Evolutionary conservation across 257 asterid genomes (phyloP), one percentile per base, ranked within the genome.

Genomic region (Nicotiana attenuata): DNA sequence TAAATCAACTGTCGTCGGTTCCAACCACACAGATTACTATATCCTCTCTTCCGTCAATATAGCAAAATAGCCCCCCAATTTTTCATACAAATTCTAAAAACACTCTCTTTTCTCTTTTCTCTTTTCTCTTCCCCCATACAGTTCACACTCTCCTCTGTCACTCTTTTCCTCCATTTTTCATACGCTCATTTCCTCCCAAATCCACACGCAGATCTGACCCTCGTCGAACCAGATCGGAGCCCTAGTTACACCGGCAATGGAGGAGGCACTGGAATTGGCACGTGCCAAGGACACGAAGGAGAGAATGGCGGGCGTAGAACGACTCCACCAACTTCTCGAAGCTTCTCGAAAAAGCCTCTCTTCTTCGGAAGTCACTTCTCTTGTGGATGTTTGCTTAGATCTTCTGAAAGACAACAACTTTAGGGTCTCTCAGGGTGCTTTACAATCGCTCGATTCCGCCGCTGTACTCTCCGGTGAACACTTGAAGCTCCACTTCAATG

Each of bases 231-330:
- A 87, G 97, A 92, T 92, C 97, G 89, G 92, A 87, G 83, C 84
- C 77, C 81, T 22, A 65, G 78, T 22, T 45, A 41, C 81, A 65
- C 84, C 3, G 81, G 75, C 85, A 41, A 94, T 96, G 99, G 99
- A 96, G 94, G 98, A 90, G 91, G 99, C 98, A 50, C 83, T 96
- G 79, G 98, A 94, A 83, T 87, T 92, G 90, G 94, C 93, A 86
- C 97, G 97, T 80, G 97, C 97, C 9, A 96, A 96, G 93, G 99
- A 96, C 90, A 96, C 99, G 38, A 96, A 96, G 90, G 98, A 96
- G 91, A 90, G 99, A 86, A 96, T 96, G 99, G 98, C 99, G 1
- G 99, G 97, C 22, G 98, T 94, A 66, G 99, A 96, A 90, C 92
- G 92, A 78, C 97, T 96, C 82, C 94, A 94, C 88, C 93, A 96